Base-by-base conservation (phyloP, 345 rosid species). In the Salix brachista region DNA sequence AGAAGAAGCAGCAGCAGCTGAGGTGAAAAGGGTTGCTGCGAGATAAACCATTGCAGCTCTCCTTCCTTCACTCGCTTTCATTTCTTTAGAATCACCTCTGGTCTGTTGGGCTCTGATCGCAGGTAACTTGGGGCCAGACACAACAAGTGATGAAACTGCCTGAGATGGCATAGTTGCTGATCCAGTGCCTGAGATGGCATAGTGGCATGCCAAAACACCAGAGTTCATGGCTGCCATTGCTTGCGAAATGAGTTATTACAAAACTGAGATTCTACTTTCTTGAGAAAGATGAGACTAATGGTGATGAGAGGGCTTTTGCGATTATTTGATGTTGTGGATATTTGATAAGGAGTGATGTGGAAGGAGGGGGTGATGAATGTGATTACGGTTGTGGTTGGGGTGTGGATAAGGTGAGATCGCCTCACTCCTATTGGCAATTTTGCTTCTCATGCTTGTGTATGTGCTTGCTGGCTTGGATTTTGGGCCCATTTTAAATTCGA, bases 341-440 rank as follows among this genome's bases (percentile, higher is more conserved):
- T 64, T 76, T 77, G 89, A 84, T 70, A 72, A 76, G 73, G 71
- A 83, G 83, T 82, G 82, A 84, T 67, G 85, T 71, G 81, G 87
- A 82, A 73, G 80, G 30, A 71, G 80, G 80, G 74, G 85, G 83
- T 81, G 88, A 83, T 83, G 85, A 83, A 75, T 84, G 84, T 23
- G 83, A 82, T 84, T 41, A 76, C 75, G 86, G 74, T 81, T 91
- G 97, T 91, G 97, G 97, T 70, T 76, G 89, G 89, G 83, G 88
- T 88, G 92, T 87, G 92, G 97, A 94, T 95, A 91, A 90, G 99
- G 97, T 90, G 87, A 88, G 96, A 95, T 95, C 90, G 88, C 97
- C 91, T 79, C 80, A 73, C 80, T 85, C 92, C 87, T 83, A 88
- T 91, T 92, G 91, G 97, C 85, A 79, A 81, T 76, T 2, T 67